These are phyloP conservation scores for Pelargonium myrrhifolium DNA, from an alignment of 441 rosid genomes.

Conservation along the genomic window DNA sequence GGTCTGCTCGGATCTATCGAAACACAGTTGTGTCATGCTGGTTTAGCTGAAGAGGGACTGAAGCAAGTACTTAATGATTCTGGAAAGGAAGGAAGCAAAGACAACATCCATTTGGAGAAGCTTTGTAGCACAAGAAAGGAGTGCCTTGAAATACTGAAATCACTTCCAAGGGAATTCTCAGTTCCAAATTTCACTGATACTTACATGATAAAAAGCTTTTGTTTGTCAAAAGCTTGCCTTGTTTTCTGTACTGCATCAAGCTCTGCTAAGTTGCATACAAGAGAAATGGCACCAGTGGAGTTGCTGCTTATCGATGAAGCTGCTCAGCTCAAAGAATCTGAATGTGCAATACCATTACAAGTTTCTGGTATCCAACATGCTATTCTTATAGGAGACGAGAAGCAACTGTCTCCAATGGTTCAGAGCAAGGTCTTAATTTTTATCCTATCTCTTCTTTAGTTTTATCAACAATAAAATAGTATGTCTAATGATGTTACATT, in stretches of 20 bases:
- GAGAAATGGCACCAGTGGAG: conserved; percentile 9
- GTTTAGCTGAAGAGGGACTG: not conserved
- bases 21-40: not conserved
- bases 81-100: not conserved
- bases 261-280: conserved; percentile 10
- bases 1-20: not conserved
- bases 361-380: conserved; percentile 16
- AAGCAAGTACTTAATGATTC: not conserved
- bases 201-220: conserved; percentile 1
- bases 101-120: not conserved
- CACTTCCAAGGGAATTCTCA: conserved; percentile 1
- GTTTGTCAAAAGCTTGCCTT: conserved; percentile 8
- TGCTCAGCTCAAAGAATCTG: conserved; percentile 18
- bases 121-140: not conserved
- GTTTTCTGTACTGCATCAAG: conserved; percentile 19
- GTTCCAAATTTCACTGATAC: conserved; percentile 1
- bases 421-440: conserved; percentile 8
- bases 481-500: not conserved
- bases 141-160: conserved; percentile 7
- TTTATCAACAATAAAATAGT: conserved; percentile 15
- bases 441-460: not conserved
- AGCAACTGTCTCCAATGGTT: conserved; percentile 5
- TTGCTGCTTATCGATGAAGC: conserved; percentile 21
- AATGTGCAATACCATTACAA: conserved; percentile 18
- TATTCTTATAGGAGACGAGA: conserved; percentile 7